Conservation (phyloP, 768 basidiomycete genomes). For the Mycena polygramma region DNA sequence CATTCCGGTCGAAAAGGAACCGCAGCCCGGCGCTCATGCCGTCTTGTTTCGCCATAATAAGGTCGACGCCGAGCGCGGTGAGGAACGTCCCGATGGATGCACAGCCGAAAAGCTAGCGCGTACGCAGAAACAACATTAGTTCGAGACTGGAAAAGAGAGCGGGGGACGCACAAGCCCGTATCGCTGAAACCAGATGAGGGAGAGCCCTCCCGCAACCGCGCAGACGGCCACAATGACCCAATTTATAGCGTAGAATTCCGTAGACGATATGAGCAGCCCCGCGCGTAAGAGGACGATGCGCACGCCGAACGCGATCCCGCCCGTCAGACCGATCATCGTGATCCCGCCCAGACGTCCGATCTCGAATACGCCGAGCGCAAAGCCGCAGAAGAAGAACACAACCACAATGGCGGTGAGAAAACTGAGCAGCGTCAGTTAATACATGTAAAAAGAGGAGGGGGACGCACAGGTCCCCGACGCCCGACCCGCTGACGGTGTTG, state of each 20-base stretch:
- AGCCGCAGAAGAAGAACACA: slow-evolving; percentile 63
- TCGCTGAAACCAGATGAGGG: slow-evolving; percentile 60
- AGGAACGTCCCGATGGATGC: slow-evolving; percentile 76
- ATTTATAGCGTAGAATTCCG: slow-evolving; percentile 55
- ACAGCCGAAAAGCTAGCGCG: slow-evolving; percentile 57
- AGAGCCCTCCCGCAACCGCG: slow-evolving; percentile 56
- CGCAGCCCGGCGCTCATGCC: slow-evolving; percentile 77
- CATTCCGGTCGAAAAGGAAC: slow-evolving; percentile 73
- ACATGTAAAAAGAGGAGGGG: not conserved
- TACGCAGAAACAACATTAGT: not conserved
- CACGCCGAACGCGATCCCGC: slow-evolving; percentile 70
- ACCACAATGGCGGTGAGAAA: slow-evolving; percentile 64
- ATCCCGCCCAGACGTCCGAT: slow-evolving; percentile 64
- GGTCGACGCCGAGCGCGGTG: slow-evolving; percentile 66
- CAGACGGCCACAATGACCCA: slow-evolving; percentile 67
- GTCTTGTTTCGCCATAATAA: slow-evolving; percentile 66
- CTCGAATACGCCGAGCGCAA: slow-evolving; percentile 66
- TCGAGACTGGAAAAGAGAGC: not conserved
- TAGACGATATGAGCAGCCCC: slow-evolving; percentile 60
- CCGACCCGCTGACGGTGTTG: slow-evolving; percentile 63
- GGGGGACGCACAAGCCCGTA: slow-evolving; percentile 62
- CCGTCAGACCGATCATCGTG: slow-evolving; percentile 59
- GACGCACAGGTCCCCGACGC: slow-evolving; percentile 61
- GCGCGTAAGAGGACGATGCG: slow-evolving; percentile 65
- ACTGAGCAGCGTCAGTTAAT: slow-evolving; percentile 11